Evolutionary conservation across 2,329 filamentous ascomycete species (phyloP).

Genomic region (Microcyclospora tardicrescens): DNA sequence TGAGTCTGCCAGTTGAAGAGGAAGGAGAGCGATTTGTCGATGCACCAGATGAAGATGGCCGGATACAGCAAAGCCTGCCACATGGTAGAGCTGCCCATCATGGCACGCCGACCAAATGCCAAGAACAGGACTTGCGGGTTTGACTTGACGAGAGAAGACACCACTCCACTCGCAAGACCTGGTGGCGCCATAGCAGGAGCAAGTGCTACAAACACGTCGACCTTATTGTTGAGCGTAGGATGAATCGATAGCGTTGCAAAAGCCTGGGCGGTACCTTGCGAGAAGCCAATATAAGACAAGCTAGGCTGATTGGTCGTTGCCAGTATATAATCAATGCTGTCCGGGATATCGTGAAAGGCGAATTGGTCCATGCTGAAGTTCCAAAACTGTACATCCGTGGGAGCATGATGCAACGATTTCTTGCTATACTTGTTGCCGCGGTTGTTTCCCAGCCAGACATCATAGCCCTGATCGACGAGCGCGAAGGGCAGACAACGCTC

Average conservation of each 20-base stretch:
- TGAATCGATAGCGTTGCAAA: conserved; percentile 90
- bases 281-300: conserved; percentile 92
- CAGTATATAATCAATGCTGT: conserved; percentile 85
- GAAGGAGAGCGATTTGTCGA: conserved; percentile 68
- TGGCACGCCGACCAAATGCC: conserved; percentile 80
- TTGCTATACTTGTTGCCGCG: conserved; percentile 98
- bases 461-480: conserved; percentile 79
- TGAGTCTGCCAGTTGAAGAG: conserved; percentile 79
- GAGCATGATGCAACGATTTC: conserved; percentile 67
- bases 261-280: conserved; percentile 90
- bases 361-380: conserved; percentile 98
- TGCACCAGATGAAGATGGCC: conserved; percentile 76
- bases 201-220: conserved; percentile 91
- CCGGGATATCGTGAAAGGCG: conserved; percentile 91
- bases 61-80: conserved; percentile 96
- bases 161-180: conserved; percentile 76
- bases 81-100: conserved; percentile 86
- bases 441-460: conserved; percentile 97
- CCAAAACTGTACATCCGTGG: conserved; percentile 72
- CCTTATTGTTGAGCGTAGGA: conserved; percentile 77
- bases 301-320: conserved; percentile 69
- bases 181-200: conserved; percentile 95
- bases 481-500: conserved; percentile 78
- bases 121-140: conserved; percentile 87
- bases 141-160: conserved; percentile 84